A percentile compares a stretch with the other conserved stretches of the same genome.
Conservation (phyloP, 1,284 basidiomycete species). For the Cutaneotrichosporon sp. region DNA sequence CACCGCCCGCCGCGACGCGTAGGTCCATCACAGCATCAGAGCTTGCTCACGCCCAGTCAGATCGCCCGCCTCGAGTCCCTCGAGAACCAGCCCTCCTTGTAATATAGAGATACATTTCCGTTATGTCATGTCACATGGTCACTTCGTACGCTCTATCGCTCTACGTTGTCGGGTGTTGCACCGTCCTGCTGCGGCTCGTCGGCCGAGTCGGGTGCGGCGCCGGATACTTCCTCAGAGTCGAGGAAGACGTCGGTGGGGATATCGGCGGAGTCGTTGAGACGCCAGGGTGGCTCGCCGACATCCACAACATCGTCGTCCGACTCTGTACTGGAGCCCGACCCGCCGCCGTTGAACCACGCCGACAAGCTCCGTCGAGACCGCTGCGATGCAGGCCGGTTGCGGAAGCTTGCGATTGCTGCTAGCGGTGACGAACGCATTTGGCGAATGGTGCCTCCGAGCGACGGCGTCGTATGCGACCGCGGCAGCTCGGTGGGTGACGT, state of each 20-base stretch:
- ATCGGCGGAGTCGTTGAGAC: neutral
- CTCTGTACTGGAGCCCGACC: slow-evolving; percentile 1
- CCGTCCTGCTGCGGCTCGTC: neutral
- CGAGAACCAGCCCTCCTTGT: slow-evolving; percentile 32
- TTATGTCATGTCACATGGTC: slow-evolving; percentile 7
- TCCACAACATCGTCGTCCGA: slow-evolving; percentile 13
- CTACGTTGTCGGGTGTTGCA: neutral
- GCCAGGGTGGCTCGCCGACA: slow-evolving; percentile 4
- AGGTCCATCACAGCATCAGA: slow-evolving; percentile 32
- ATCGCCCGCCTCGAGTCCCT: slow-evolving; percentile 47
- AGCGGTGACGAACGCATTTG: slow-evolving; percentile 29
- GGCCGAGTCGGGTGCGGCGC: neutral
- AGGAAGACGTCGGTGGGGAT: slow-evolving; percentile 1
- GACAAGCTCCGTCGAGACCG: slow-evolving; percentile 32
- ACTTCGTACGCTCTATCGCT: neutral
- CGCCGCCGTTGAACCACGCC: slow-evolving; percentile 29
- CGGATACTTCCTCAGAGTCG: neutral
- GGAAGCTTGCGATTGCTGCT: slow-evolving; percentile 26
- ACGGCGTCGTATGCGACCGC: slow-evolving; percentile 4
- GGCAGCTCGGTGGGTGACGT: neutral
- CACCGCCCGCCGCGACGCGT: slow-evolving; percentile 78
- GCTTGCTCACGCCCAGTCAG: slow-evolving; percentile 35
- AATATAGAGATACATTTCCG: slow-evolving; percentile 16
- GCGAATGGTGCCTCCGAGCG: slow-evolving; percentile 31
- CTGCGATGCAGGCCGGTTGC: slow-evolving; percentile 7